Evolutionary conservation across 139 green algal genomes (phyloP), one percentile per base, ranked within the genome.

Genomic region (Ettlia oleoabundans): DNA sequence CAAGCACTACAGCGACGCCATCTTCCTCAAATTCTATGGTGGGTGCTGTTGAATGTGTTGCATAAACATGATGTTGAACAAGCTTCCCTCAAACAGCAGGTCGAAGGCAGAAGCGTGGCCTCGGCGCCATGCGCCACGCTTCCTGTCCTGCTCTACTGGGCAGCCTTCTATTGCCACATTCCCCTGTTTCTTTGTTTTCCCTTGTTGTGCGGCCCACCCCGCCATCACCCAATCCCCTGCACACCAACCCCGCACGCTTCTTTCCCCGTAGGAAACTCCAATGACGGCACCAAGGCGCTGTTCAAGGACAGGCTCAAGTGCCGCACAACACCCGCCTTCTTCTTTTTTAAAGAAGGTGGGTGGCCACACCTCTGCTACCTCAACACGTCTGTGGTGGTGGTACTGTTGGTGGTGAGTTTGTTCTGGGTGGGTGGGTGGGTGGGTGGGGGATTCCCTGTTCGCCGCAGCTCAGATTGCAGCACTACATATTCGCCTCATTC

Each of bases 21-120:
- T 89, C 13, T 93, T 93, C 77, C 58, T 93, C 9, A 88, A 91
- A 32, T 84, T 93, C 26, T 88, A 85, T 68, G 89, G 85, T 28
- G 19, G 30, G 70, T n/a, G n/a, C 13, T 5, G 33, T 10, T 7
- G 4, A 4, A 35, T 22, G 65, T 51, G 15, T 18, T n/a, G 65
- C 15, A n/a, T n/a, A n/a, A n/a, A n/a, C n/a, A n/a, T n/a, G n/a
- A n/a, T n/a, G n/a, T n/a, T n/a, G n/a, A n/a, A n/a, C n/a, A n/a
- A n/a, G n/a, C n/a, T n/a, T n/a, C n/a, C n/a, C n/a, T n/a, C n/a
- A n/a, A n/a, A n/a, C n/a, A n/a, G n/a, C n/a, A n/a, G n/a, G n/a
- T n/a, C n/a, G n/a, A n/a, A n/a, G n/a, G n/a, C n/a, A n/a, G n/a
- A n/a, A n/a, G n/a, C n/a, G n/a, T n/a, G n/a, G n/a, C n/a, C n/a